phyloP scores from a whole-genome alignment of 139 green algal species.

The Micractinium conductrix region DNA sequence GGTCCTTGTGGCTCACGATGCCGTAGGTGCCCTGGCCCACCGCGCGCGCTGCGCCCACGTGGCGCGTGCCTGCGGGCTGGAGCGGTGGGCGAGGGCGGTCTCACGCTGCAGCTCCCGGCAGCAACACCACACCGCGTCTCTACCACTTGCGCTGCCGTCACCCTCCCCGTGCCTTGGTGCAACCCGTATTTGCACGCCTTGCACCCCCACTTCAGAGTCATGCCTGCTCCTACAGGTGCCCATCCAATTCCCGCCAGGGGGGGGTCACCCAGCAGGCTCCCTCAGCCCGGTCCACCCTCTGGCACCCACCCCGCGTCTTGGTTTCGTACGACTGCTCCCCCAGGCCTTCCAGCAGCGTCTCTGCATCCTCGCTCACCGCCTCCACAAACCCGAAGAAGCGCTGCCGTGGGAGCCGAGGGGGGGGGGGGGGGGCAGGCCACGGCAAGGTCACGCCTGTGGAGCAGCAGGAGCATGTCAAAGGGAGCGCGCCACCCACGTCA shows the following conservation, averaged over 20 bases:
- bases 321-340: conserved; percentile 49
- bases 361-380: conserved; percentile 12
- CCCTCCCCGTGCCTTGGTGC: too few relatives aligned
- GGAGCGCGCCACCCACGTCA: too few relatives aligned
- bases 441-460: neutral
- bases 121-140: too few relatives aligned
- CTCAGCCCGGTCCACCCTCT: too few relatives aligned
- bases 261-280: too few relatives aligned
- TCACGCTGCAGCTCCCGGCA: too few relatives aligned
- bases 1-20: conserved; percentile 11
- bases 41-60: conserved; percentile 30
- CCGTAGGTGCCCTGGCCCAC: conserved; percentile 48
- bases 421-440: neutral
- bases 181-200: too few relatives aligned
- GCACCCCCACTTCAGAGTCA: too few relatives aligned
- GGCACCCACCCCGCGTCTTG: conserved; percentile 54
- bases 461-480: too few relatives aligned
- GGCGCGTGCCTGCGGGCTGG: conserved; percentile 12
- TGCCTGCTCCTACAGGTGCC: too few relatives aligned
- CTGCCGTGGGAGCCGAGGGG: conserved; percentile 16
- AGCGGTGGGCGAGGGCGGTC: neutral
- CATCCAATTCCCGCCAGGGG: too few relatives aligned
- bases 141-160: too few relatives aligned
- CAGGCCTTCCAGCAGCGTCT: conserved; percentile 46
- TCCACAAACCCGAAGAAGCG: conserved; percentile 68